phyloP scores from a whole-genome alignment of 345 rosid species.

The Mangifera indica region DNA sequence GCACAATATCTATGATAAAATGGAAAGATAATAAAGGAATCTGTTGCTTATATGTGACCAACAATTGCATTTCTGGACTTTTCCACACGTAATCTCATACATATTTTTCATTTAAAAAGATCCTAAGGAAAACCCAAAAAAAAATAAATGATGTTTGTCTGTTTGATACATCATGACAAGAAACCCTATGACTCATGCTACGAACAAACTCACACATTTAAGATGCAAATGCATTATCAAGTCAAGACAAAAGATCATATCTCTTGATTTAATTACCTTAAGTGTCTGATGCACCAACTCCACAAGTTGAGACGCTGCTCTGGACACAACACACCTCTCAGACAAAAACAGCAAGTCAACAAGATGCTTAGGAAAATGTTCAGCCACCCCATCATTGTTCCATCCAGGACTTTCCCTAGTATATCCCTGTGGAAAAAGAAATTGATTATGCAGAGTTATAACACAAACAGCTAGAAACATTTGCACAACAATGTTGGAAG shows the following conservation, averaged over 20 bases:
- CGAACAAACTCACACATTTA: not conserved
- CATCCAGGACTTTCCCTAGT: conserved; percentile 29
- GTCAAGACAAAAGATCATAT: not conserved
- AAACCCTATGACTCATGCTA: not conserved
- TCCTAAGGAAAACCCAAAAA: not conserved
- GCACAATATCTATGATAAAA: not conserved
- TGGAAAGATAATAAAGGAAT: not conserved
- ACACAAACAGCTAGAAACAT: conserved; percentile 10
- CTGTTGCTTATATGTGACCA: not conserved
- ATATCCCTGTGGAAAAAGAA: conserved; percentile 50
- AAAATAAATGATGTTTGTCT: not conserved
- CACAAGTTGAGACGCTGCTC: conserved; percentile 84
- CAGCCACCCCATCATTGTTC: conserved; percentile 33
- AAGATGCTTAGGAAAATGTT: conserved; percentile 43
- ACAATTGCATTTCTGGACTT: too few species aligned
- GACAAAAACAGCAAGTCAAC: conserved; percentile 77
- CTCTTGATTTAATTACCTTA: conserved; percentile 40
- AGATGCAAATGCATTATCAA: not conserved
- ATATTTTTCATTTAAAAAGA: not conserved
- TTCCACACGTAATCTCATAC: not conserved
- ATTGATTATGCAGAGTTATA: conserved; percentile 17
- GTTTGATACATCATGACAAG: not conserved
- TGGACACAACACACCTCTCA: conserved; percentile 75
- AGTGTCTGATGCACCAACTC: conserved; percentile 79
- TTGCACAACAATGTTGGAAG: conserved; percentile 13